phyloP scores from a whole-genome alignment of 2,329 filamentous ascomycete species.

The Alternaria angustiovoidea region DNA sequence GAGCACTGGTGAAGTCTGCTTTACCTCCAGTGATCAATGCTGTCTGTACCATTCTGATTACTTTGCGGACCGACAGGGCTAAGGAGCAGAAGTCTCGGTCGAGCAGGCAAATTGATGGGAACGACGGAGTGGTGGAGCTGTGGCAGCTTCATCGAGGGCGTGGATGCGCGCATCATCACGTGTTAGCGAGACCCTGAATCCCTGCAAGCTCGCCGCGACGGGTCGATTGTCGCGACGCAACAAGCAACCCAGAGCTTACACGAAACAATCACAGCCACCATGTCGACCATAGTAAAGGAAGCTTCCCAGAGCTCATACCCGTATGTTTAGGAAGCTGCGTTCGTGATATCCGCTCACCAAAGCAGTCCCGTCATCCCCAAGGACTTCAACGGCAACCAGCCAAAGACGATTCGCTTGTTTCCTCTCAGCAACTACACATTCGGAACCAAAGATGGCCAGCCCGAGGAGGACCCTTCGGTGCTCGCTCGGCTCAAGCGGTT shows the following conservation, averaged over 20 bases:
- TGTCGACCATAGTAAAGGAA: constrained; percentile 84
- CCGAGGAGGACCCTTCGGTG: constrained; percentile 96
- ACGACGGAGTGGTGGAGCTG: not conserved
- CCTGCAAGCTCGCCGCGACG: constrained; percentile 18
- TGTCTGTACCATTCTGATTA: constrained; percentile 54
- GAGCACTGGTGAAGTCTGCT: constrained; percentile 5
- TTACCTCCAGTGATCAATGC: constrained; percentile 78
- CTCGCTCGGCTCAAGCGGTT: constrained; percentile 89
- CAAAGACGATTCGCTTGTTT: constrained; percentile 87
- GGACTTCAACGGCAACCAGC: constrained; percentile 88
- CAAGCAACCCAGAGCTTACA: constrained; percentile 10
- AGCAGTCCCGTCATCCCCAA: constrained; percentile 76
- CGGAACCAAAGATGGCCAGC: constrained; percentile 96
- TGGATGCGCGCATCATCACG: constrained; percentile 11
- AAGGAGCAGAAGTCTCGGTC: not conserved
- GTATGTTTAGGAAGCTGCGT: constrained; percentile 46
- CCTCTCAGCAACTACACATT: constrained; percentile 99
- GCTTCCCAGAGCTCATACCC: constrained; percentile 79
- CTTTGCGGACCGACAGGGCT: not conserved
- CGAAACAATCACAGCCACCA: constrained; percentile 49
- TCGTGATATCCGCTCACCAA: not conserved
- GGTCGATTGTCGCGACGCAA: constrained; percentile 23
- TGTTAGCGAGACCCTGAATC: constrained; percentile 16
- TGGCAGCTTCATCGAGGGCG: not conserved
- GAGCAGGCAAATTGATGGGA: not conserved